Conservation (phyloP, 2,329 filamentous ascomycete species). For the Alternaria ethzedia region DNA sequence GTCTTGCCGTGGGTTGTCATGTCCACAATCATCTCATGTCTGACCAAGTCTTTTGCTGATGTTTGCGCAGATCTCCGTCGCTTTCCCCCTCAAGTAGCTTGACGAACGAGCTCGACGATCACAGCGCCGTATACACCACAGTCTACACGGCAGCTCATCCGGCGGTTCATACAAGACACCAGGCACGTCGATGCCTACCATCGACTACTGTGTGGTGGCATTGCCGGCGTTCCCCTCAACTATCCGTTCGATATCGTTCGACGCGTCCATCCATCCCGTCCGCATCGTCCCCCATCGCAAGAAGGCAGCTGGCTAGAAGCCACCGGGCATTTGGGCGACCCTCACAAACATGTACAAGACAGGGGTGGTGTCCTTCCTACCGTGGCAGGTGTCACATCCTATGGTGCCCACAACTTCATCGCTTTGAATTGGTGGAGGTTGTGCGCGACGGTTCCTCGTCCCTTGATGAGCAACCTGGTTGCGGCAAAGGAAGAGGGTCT, state of each 20-base stretch:
- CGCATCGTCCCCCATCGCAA: conserved; percentile 81
- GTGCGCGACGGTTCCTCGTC: neutral
- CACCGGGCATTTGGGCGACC: conserved; percentile 92
- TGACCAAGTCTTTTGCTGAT: neutral
- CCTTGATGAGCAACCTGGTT: neutral
- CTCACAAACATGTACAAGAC: conserved; percentile 84
- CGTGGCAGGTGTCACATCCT: conserved; percentile 92
- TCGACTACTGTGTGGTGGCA: conserved; percentile 83
- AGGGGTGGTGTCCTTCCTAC: conserved; percentile 88
- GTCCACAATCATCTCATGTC: neutral
- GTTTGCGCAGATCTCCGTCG: neutral
- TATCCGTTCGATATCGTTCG: conserved; percentile 98
- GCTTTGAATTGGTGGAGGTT: neutral
- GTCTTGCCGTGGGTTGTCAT: neutral
- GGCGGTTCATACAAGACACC: neutral
- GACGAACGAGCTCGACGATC: neutral
- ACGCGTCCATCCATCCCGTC: conserved; percentile 95
- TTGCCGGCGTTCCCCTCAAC: conserved; percentile 89
- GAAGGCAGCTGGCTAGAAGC: conserved; percentile 53
- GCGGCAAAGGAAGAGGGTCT: neutral
- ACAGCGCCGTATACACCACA: neutral
- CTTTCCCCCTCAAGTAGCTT: neutral
- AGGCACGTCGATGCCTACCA: conserved; percentile 66
- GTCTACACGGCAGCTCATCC: neutral
- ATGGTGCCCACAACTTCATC: conserved; percentile 97